Evolutionary conservation across 768 basidiomycete species (phyloP).

Genomic region (Hemileccinum rubropunctum): DNA sequence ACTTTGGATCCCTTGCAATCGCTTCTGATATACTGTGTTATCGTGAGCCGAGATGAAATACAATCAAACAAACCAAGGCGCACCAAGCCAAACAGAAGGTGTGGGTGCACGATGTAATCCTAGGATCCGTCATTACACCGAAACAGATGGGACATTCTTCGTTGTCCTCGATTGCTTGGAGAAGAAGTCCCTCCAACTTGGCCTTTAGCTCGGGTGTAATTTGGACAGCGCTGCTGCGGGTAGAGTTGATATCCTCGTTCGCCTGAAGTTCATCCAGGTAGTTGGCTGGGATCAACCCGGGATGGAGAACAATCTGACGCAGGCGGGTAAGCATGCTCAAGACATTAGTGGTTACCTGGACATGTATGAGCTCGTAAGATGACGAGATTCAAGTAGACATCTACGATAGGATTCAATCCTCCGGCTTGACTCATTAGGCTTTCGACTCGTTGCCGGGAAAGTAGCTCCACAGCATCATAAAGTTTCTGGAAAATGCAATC

Average conservation of each 20-base stretch:
- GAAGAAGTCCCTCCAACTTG: constrained; percentile 55
- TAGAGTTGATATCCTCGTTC: constrained; percentile 25
- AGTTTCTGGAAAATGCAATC: constrained; percentile 41
- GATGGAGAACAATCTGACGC: constrained; percentile 79
- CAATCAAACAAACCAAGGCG: constrained; percentile 6
- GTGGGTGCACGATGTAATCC: constrained; percentile 74
- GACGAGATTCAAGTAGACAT: not conserved
- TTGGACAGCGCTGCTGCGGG: constrained; percentile 25
- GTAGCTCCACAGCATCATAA: constrained; percentile 66
- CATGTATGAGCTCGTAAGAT: constrained; percentile 3
- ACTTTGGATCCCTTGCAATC: constrained; percentile 67
- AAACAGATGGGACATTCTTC: constrained; percentile 86
- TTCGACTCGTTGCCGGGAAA: constrained; percentile 63
- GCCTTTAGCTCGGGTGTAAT: constrained; percentile 53
- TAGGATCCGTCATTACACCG: constrained; percentile 52
- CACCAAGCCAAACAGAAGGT: constrained; percentile 72
- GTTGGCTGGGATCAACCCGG: constrained; percentile 65
- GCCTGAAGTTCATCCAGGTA: constrained; percentile 63
- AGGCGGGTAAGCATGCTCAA: constrained; percentile 84
- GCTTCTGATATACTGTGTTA: constrained; percentile 61
- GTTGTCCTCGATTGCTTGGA: constrained; percentile 71
- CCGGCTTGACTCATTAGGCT: constrained; percentile 43
- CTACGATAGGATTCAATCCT: constrained; percentile 42
- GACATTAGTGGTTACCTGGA: constrained; percentile 64
- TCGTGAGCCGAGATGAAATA: not conserved